A percentile compares a stretch with the other conserved stretches of the same genome.
Conservation (phyloP, 2,329 filamentous ascomycete genomes). For the Epichloe glyceriae region DNA sequence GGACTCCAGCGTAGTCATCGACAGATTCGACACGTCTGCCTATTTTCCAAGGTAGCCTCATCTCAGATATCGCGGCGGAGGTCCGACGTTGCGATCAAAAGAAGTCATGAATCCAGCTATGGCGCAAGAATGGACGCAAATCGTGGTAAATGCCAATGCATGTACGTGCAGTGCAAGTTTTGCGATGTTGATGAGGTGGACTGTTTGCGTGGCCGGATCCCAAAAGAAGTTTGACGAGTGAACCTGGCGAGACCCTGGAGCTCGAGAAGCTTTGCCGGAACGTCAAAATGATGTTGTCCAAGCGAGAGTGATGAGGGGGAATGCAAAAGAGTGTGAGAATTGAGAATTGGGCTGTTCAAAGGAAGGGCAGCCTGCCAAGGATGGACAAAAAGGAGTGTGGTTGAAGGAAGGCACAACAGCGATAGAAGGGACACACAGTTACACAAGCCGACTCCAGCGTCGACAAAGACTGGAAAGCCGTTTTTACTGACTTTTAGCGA, state of each 20-base stretch:
- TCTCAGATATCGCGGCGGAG: conserved; percentile 7
- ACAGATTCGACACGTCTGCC: conserved; percentile 30
- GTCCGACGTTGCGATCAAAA: background rate
- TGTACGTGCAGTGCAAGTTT: background rate
- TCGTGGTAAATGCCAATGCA: background rate
- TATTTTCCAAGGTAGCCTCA: conserved; percentile 20
- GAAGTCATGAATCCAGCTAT: background rate
- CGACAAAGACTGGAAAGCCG: background rate
- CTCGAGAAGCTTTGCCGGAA: background rate
- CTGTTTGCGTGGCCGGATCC: background rate
- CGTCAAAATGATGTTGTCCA: background rate
- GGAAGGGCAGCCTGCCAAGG: background rate
- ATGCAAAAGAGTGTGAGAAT: background rate
- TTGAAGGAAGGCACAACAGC: background rate
- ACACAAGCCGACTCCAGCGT: background rate
- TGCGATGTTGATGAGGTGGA: background rate
- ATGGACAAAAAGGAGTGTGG: background rate
- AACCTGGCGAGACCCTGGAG: background rate
- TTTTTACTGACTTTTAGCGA: too few relatives aligned
- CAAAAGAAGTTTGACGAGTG: background rate
- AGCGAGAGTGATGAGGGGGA: background rate
- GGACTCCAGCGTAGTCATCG: conserved; percentile 36
- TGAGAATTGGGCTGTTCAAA: background rate
- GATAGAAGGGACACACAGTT: too few relatives aligned
- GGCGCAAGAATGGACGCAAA: background rate